Conservation (phyloP, 148 eudicot species). For the Agrostemma githago region DNA sequence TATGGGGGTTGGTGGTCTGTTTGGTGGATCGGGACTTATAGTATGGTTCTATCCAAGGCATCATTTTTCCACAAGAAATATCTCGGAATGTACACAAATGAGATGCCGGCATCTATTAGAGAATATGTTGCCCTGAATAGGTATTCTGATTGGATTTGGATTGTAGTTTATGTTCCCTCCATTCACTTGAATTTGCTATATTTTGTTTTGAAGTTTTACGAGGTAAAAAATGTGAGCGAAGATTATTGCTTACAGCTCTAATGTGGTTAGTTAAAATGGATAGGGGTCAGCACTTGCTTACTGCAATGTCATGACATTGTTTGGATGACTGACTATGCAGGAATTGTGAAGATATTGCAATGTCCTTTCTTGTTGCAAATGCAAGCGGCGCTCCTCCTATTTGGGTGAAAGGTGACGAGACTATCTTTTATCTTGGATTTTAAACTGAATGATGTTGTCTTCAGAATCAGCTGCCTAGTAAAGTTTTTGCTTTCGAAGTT, state of each 20-base stretch:
- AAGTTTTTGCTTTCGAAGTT: no score
- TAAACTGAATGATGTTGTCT: neutral
- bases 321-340: slow-evolving; percentile 37
- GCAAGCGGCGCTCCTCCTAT: slow-evolving; percentile 82
- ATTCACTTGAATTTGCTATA: neutral
- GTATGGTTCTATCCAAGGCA: slow-evolving; percentile 82
- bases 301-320: slow-evolving; percentile 15
- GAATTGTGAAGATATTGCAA: slow-evolving; percentile 97
- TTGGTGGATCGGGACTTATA: slow-evolving; percentile 89
- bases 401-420: slow-evolving; percentile 81
- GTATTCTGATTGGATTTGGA: slow-evolving; percentile 27
- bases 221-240: neutral
- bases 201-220: neutral
- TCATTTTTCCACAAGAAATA: slow-evolving; percentile 81
- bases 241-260: neutral
- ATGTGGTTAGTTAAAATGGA: neutral
- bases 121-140: slow-evolving; percentile 70
- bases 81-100: slow-evolving; percentile 56
- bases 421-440: neutral
- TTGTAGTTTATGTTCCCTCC: neutral
- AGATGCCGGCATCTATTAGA: slow-evolving; percentile 70
- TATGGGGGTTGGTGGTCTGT: slow-evolving; percentile 97
- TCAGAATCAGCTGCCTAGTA: neutral
- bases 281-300: neutral
- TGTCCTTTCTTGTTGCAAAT: slow-evolving; percentile 90